Base-by-base conservation (phyloP, 1,139 yeast genomes). In the Hyphopichia wangnamkhiaoensis region DNA sequence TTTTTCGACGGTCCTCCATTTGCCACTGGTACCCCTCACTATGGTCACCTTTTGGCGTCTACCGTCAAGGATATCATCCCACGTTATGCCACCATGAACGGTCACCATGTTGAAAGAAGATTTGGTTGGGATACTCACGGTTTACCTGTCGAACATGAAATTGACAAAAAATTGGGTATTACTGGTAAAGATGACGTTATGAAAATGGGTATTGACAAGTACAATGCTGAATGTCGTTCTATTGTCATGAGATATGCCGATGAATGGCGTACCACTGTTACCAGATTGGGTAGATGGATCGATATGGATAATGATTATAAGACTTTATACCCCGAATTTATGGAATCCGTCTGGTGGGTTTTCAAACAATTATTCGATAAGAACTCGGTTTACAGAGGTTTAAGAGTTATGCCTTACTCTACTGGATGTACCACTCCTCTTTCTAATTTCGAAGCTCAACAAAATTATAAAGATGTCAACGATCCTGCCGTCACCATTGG, bases 101-200 rank as follows among this genome's bases (percentile, higher is more conserved):
- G 98, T 14, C 85, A 80, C 66, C 88, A 86, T 54, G 98, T 93
- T 34, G 96, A 88, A 67, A 87, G 99, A 71, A 80, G 98, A 58
- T 93, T 94, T 50, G 99, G 99, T 45, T 93, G 99, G 99, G 99
- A 93, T 68, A 93, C 98, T 40, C 99, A 93, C 63, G 99, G 99
- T 41, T 81, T 93, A 52, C 99, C 99, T 37, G 91, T 93, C 42
- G 99, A 93, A 71, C 96, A 93, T 65, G 97, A 91, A 65, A 93
- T 93, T 54, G 99, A 93, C 86, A 93, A 93, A 84, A 87, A 88
- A 61, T 79, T 93, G 54, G 95, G 95, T 32, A 89, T 93, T 67
- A 84, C 87, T 43, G 87, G 95, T 54, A 93, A 91, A 65, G 93
- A 87, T 39, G 98, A 94, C 58, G 98, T 93, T 41, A 82, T 89